These are phyloP conservation scores for Phytopythium litorale DNA, from an alignment of 352 stramenopile genomes.

Conservation along the genomic window DNA sequence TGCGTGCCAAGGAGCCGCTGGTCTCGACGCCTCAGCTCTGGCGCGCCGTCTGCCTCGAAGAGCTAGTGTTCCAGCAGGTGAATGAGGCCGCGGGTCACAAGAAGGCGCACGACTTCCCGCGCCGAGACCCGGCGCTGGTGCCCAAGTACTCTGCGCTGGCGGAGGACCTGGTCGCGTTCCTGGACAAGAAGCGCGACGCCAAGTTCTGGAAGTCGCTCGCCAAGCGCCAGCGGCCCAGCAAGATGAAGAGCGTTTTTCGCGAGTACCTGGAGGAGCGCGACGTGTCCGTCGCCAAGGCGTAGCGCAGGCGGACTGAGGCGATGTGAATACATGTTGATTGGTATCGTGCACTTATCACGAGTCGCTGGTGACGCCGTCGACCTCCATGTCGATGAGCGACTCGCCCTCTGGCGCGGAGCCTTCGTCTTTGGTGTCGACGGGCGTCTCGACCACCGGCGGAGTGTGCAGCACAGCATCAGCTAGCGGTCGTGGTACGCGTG, in stretches of 20 bases:
- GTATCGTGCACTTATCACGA: slow-evolving; percentile 3
- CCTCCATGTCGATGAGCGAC: slow-evolving; percentile 1
- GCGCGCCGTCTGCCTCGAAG: slow-evolving; percentile 5
- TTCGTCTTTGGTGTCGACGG: neutral
- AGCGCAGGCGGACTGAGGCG: neutral
- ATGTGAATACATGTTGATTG: slow-evolving; percentile 1
- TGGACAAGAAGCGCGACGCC: slow-evolving; percentile 5
- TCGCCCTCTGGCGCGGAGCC: neutral
- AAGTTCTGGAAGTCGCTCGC: neutral
- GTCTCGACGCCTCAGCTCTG: slow-evolving; percentile 6
- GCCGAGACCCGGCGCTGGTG: neutral
- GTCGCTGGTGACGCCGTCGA: slow-evolving; percentile 2
- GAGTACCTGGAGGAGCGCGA: slow-evolving; percentile 3
- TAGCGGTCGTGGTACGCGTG: slow-evolving; percentile 29
- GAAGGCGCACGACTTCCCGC: slow-evolving; percentile 1
- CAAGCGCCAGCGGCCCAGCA: slow-evolving; percentile 1
- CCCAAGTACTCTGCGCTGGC: neutral
- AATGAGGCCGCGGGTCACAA: neutral
- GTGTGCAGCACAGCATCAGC: slow-evolving; percentile 35
- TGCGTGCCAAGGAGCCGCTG: slow-evolving; percentile 4
- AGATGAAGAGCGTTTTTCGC: slow-evolving; percentile 5
- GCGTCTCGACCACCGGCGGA: neutral
- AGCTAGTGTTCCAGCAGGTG: slow-evolving; percentile 1
- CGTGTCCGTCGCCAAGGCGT: neutral
- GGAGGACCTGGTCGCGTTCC: neutral